Evolutionary conservation across 2,329 filamentous ascomycete genomes (phyloP), one percentile per base, ranked within the genome.

Genomic region (Colletotrichum cuscutae): DNA sequence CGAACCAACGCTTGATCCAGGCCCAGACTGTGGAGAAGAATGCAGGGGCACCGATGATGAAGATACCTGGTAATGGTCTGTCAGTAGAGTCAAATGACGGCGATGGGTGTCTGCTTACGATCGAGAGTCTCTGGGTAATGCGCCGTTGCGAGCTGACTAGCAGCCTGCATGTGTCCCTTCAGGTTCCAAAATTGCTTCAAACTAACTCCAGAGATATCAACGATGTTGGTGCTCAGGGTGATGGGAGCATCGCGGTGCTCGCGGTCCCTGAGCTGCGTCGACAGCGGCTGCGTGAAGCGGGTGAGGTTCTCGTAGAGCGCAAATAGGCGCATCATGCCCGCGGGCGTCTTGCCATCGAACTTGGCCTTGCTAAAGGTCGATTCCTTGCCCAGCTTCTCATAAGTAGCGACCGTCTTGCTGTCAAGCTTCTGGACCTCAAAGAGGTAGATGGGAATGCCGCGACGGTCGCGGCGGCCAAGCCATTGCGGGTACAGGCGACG

Each of bases 111-210:
- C 32, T 92, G 95, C 81, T 93, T 94, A 77, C 94, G 89, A 81
- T 97, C 96, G 62, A 98, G 85, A 0, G 95, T 98, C 84, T 98
- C 96, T 0, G 96, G 96, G 81, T 98, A 98, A 84, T 98, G 94
- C 5, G 95, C 95, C 4, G 95, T 98, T 6, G 96, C 96, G 67
- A 98, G 87, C 72, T 92, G 90, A 79, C 93, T 95, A 2, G 95
- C 95, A 79, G 95, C 93, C 84, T 98, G 95, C 95, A 98, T 97
- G 82, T 98, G 96, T 28, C 85, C 86, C 86, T 97, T 97, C 74
- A 98, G 84, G 83, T 97, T 97, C 96, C 96, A 98, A 82, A 98
- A 98, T 85, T 97, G 95, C 85, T 94, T 95, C 81, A 98, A 82
- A 6, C 94, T 94, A 30, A 98, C 95, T 15, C 92, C 92, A 19